Base-by-base conservation (phyloP, 495 filamentous ascomycete genomes). In the Tetracladium marchalianum region DNA sequence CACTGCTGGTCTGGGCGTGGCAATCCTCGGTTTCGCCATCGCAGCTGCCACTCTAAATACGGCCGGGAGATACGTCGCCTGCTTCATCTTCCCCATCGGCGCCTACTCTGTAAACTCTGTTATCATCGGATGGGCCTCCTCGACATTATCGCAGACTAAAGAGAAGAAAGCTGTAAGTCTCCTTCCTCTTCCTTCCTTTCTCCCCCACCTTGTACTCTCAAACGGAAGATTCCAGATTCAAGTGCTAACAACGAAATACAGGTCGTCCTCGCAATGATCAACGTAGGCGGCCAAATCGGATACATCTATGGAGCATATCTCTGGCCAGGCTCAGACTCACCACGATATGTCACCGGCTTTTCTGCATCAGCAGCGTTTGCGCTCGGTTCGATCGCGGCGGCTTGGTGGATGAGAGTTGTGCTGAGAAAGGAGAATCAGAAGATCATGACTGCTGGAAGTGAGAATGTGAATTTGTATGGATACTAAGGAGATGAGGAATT, bases 21-120 rank as follows among this genome's bases (percentile, higher is more conserved):
- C 45, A 8, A 32, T 42, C 17, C 34, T 50, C 19, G 54, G 54
- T 11, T 53, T 42, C 12, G 47, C 50, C 33, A 53, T 56, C 22
- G 46, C 37, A 10, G 32, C 31, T 2, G 31, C 17, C 7, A 72
- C 71, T 0, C 57, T 69, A 1, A 67, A 69, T 31, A 54, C 63
- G 0, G 67, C 57, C 1, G 73, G 62, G 0, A 63, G 73, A 39
- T 78, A 76, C 55, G 62, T 76, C 35, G 66, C 70, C 32, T 65
- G 68, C 46, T 70, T 69, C 48, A 57, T 77, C 41, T 68, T 70
- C 50, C 51, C 67, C 8, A 56, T 58, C 4, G 57, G 64, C 31
- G 59, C 62, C 15, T 73, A 69, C 41, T 62, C 61, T 0, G 66
- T 67, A 8, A 70, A 71, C 50, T 64, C 57, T 16, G 57, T 69